Evolutionary conservation across 2,329 filamentous ascomycete genomes (phyloP), one percentile per base, ranked within the genome.

Genomic region (Aspergillus unguis): DNA sequence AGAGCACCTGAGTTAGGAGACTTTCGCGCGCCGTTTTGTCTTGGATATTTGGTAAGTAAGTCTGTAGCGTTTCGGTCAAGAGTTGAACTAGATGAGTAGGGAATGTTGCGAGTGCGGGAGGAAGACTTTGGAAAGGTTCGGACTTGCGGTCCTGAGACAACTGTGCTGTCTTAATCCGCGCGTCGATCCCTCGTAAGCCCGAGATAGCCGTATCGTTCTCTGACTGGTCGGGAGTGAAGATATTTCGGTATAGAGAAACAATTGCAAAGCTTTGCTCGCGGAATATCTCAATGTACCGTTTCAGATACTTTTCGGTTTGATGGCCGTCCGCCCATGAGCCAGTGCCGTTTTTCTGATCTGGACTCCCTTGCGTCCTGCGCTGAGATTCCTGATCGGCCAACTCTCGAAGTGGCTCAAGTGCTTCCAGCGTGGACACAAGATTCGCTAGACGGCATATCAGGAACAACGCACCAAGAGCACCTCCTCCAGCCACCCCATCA

Each of bases 181-280:
- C 53, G 44, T 69, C 65, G 23, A 65, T 53, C 26, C 62, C 64
- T 37, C 63, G 62, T 52, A 69, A 46, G 26, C 59, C 58, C 8
- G 63, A 50, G 43, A 62, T 56, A 10, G 62, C 61, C 35, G 63
- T 50, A 2, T 70, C 70, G 2, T 67, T 60, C 9, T 72, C 70
- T 3, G 69, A 64, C 31, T 73, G 66, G 26, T 84, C 79, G 3
- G 82, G 78, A 0, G 87, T 85, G 64, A 95, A 95, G 50, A 97
- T 90, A 64, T 87, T 94, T 64, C 86, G 89, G 71, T 95, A 96
- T 80, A 97, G 90, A 53, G 90, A 95, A 28, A 97, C 85, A 55
- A 97, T 95, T 40, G 87, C 88, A 70, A 99, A 99, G 67, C 90
- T 96, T 71, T 99, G 94, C 72, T 99, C 94, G 48, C 94, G 87